phyloP scores from a whole-genome alignment of 2,329 filamentous ascomycete genomes.

The Diplocarpon mali region DNA sequence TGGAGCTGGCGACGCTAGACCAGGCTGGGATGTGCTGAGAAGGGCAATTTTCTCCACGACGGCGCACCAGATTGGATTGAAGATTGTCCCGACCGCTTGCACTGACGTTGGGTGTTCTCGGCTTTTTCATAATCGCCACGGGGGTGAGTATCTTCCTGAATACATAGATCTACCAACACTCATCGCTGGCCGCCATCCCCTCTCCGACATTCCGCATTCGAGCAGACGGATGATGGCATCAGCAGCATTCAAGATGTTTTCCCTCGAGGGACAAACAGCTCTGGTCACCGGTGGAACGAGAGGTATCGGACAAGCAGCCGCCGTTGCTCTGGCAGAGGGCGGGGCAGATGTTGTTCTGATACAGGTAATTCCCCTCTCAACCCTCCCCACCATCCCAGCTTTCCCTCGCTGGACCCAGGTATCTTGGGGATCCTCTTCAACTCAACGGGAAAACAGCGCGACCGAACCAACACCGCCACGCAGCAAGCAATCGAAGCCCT shows the following conservation, averaged over 20 bases:
- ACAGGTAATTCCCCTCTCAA: conserved; percentile 24
- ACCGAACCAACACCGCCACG: conserved; percentile 33
- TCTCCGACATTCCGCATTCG: no score
- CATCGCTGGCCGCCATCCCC: no score
- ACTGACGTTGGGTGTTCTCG: no score
- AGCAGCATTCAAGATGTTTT: conserved; percentile 23
- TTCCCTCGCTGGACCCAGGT: no score
- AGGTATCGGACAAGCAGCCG: conserved; percentile 30
- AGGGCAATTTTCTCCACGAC: conserved; percentile 3
- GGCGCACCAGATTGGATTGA: no score
- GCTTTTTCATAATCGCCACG: no score
- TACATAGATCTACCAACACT: background rate
- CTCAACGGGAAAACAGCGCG: conserved; percentile 17
- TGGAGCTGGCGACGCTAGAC: background rate
- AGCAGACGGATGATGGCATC: conserved; percentile 14
- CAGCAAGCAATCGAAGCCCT: conserved; percentile 51
- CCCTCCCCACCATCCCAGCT: background rate
- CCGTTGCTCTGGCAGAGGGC: conserved; percentile 29
- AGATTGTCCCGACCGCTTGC: no score
- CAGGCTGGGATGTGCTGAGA: background rate
- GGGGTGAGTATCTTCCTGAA: no score
- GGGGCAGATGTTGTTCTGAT: conserved; percentile 32
- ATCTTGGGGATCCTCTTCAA: no score
- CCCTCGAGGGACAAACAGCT: conserved; percentile 29
- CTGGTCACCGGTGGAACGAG: conserved; percentile 30